These are phyloP conservation scores for Aspergillus sp. DNA, from an alignment of 2,329 filamentous ascomycete species.

Conservation along the genomic window DNA sequence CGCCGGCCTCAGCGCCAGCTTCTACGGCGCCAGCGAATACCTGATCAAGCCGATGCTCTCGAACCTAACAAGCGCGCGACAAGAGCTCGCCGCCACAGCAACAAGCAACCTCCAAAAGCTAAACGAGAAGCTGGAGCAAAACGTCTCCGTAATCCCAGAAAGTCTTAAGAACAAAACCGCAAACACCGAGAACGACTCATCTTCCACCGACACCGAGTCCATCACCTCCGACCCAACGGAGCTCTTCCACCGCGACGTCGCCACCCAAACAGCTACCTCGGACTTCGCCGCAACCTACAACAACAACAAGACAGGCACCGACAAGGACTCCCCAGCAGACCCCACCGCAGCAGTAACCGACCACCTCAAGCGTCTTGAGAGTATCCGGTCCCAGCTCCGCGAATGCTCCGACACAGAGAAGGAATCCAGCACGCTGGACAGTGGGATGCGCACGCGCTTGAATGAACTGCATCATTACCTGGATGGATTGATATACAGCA, in stretches of 20 bases:
- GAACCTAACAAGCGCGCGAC: conserved; percentile 56
- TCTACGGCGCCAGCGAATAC: conserved; percentile 62
- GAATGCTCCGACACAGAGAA: conserved; percentile 49
- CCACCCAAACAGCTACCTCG: conserved; percentile 64
- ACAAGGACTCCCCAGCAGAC: conserved; percentile 22
- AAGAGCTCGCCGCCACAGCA: conserved; percentile 58
- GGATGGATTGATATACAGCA: conserved; percentile 49
- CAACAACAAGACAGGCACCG: conserved; percentile 26
- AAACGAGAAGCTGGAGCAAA: conserved; percentile 57
- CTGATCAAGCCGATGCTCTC: conserved; percentile 61
- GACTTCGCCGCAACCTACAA: conserved; percentile 19
- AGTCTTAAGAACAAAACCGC: not conserved
- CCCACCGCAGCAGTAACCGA: conserved; percentile 30
- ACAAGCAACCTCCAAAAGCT: conserved; percentile 55
- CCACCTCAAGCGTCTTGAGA: conserved; percentile 52
- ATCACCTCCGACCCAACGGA: conserved; percentile 61
- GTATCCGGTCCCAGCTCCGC: conserved; percentile 54
- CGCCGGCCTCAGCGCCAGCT: conserved; percentile 55
- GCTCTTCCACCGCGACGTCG: conserved; percentile 65
- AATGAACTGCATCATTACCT: conserved; percentile 56
- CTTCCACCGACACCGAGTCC: conserved; percentile 41
- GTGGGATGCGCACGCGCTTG: conserved; percentile 37
- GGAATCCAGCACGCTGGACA: conserved; percentile 34
- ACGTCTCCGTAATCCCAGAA: conserved; percentile 57
- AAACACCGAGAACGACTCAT: not conserved